Percentiles rank a stretch among this genome's conserved stretches.
Evolutionary conservation across 768 basidiomycete genomes (phyloP).

Genomic region (Mrakia blollopis): DNA sequence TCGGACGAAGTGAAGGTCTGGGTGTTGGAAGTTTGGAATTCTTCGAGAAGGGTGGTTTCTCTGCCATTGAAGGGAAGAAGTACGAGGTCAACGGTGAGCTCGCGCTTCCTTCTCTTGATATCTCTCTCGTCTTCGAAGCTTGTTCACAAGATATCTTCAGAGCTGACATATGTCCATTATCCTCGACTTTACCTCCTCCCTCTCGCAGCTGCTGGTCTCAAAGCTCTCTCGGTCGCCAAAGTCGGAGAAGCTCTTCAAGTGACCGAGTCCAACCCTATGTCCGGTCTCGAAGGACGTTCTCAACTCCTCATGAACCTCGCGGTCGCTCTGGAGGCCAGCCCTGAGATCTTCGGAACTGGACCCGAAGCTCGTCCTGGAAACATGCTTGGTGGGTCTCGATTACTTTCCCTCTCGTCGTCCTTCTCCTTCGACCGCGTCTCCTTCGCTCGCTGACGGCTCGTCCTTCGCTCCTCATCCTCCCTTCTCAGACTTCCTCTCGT

Average conservation of each 20-base stretch:
- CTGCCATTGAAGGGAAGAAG: constrained; percentile 57
- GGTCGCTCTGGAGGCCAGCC: constrained; percentile 60
- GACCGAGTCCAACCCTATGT: constrained; percentile 67
- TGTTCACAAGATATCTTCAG: no score
- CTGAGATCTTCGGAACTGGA: constrained; percentile 63
- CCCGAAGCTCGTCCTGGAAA: constrained; percentile 70
- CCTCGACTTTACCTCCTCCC: not conserved
- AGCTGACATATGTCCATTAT: not conserved
- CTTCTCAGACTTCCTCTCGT: constrained; percentile 40
- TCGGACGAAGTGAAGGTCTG: constrained; percentile 65
- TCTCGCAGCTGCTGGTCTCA: constrained; percentile 62
- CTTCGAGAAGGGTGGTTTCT: constrained; percentile 81
- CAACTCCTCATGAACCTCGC: constrained; percentile 68
- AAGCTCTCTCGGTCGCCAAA: constrained; percentile 56
- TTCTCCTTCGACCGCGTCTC: not conserved
- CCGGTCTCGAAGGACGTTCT: constrained; percentile 81
- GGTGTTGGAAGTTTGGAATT: constrained; percentile 86
- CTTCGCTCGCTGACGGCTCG: constrained; percentile 26
- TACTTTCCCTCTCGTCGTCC: no score
- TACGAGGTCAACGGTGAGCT: constrained; percentile 72
- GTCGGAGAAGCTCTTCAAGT: constrained; percentile 76
- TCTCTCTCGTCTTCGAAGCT: not conserved
- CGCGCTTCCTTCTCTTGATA: no score
- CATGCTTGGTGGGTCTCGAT: constrained; percentile 66
- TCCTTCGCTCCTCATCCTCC: constrained; percentile 35